These are phyloP conservation scores for Heracleum sosnowskyi DNA, from an alignment of 129 eudicot genomes.

Conservation along the genomic window DNA sequence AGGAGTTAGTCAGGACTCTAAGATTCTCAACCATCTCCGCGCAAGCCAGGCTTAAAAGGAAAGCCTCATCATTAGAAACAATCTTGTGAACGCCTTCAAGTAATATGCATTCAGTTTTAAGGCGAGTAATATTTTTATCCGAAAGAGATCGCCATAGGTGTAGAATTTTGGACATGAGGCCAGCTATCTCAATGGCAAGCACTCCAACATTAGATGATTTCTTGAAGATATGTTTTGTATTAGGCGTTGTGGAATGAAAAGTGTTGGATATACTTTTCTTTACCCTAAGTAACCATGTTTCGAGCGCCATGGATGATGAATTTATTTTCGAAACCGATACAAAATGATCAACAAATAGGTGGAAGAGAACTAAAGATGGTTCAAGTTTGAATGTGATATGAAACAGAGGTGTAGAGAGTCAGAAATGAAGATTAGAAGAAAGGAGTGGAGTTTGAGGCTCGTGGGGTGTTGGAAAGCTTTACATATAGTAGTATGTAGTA, in stretches of 20 bases:
- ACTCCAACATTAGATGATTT: conserved; percentile 58
- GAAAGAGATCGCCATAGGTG: conserved; percentile 62
- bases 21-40: conserved; percentile 70
- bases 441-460: conserved; percentile 22
- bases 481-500: neutral
- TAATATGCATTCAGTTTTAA: conserved; percentile 46
- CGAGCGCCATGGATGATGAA: conserved; percentile 46
- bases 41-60: conserved; percentile 65
- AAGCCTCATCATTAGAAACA: conserved; percentile 67
- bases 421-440: conserved; percentile 11
- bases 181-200: conserved; percentile 68
- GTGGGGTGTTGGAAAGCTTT: conserved; percentile 33
- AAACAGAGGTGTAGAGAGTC: neutral
- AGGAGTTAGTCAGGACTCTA: conserved; percentile 36
- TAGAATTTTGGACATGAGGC: conserved; percentile 64
- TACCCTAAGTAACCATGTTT: conserved; percentile 79
- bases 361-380: neutral
- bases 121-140: conserved; percentile 44
- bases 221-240: conserved; percentile 27
- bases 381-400: neutral
- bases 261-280: conserved; percentile 54
- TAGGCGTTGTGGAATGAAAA: conserved; percentile 39
- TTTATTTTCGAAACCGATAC: neutral
- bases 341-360: too few relatives aligned
- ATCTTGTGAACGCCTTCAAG: conserved; percentile 76